A percentile compares a stretch with the other conserved stretches of the same genome.
phyloP scores from a whole-genome alignment of 495 filamentous ascomycete genomes.

The Penicillium maclennaniae region DNA sequence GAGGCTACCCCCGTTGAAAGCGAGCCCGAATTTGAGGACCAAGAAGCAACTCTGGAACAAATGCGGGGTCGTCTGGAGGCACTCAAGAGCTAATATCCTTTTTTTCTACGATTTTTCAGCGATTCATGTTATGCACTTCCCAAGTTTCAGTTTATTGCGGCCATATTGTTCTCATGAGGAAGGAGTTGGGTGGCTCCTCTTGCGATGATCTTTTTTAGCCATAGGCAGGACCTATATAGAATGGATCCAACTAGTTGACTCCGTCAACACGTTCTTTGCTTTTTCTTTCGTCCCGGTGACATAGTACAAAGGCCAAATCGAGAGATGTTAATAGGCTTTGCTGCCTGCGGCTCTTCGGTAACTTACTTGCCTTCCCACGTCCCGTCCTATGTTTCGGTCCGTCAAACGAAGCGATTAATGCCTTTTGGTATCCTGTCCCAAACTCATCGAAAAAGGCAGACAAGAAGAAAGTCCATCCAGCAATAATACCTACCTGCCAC shows the following conservation, averaged over 20 bases:
- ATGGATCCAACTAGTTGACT: conserved; percentile 7
- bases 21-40: conserved; percentile 75
- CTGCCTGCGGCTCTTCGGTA: not conserved
- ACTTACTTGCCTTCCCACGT: not conserved
- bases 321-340: not conserved
- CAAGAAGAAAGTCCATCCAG: not conserved
- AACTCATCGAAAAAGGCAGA: not conserved
- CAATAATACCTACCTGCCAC: not conserved
- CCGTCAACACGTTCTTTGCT: not conserved
- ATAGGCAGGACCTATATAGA: conserved; percentile 21
- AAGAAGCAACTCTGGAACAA: conserved; percentile 81
- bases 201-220: conserved; percentile 15
- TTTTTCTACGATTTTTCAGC: not conserved
- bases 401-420: too few species aligned
- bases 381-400: too few species aligned
- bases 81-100: conserved; percentile 67
- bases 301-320: not conserved
- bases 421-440: not conserved
- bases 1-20: conserved; percentile 31
- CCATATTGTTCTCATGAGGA: conserved; percentile 2
- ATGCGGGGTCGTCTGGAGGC: conserved; percentile 92
- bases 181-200: conserved; percentile 15
- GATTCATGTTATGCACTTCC: conserved; percentile 1
- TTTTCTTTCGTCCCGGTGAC: not conserved
- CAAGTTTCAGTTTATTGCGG: not conserved